Evolutionary conservation across 2,329 filamentous ascomycete species (phyloP).

Genomic region (Monilinia laxa): DNA sequence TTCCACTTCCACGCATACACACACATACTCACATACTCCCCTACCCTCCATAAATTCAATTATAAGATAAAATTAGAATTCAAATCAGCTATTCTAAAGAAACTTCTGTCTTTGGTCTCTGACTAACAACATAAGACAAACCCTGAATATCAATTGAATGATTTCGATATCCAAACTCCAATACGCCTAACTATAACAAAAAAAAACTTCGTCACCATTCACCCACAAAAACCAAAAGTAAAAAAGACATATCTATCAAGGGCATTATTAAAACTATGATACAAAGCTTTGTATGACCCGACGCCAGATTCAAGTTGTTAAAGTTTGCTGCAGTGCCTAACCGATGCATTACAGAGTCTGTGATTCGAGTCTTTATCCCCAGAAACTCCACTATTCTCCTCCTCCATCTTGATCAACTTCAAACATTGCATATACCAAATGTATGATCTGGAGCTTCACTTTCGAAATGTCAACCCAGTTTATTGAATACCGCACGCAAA

Average conservation of each 20-base stretch:
- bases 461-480: slow-evolving; percentile 14
- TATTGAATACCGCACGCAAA: slow-evolving; percentile 24
- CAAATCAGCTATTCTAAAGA: no score
- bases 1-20: no score
- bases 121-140: not conserved
- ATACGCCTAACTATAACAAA: not conserved
- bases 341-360: slow-evolving; percentile 21
- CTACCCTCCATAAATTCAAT: no score
- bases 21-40: no score
- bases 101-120: no score
- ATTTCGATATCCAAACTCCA: no score
- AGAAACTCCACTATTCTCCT: slow-evolving; percentile 24
- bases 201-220: slow-evolving; percentile 8
- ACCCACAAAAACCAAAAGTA: not conserved
- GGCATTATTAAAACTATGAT: slow-evolving; percentile 25
- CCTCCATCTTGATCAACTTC: slow-evolving; percentile 22
- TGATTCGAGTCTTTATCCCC: slow-evolving; percentile 19
- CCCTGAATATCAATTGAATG: not conserved
- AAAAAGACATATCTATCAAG: slow-evolving; percentile 22
- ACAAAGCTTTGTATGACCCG: slow-evolving; percentile 22
- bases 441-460: slow-evolving; percentile 36
- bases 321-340: slow-evolving; percentile 6
- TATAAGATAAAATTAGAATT: no score
- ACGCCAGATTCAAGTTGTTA: slow-evolving; percentile 24
- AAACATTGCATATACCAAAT: slow-evolving; percentile 26